A percentile compares a stretch with the other conserved stretches of the same genome.
phyloP scores from a whole-genome alignment of 202 grass and related monocot species.

The Saccharum hybrid region DNA sequence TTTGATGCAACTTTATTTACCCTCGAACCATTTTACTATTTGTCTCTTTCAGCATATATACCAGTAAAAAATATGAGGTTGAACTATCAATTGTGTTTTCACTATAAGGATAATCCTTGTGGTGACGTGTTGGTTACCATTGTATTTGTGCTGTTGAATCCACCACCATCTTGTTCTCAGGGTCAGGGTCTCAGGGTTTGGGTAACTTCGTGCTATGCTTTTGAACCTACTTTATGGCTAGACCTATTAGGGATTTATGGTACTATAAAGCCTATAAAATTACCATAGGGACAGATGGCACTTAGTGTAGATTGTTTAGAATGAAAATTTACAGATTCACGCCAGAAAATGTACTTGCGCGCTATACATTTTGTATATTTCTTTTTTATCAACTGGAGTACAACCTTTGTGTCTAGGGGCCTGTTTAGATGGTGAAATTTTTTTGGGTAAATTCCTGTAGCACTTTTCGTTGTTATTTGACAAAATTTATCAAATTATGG shows the following conservation, averaged over 20 bases:
- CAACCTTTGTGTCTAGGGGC: not conserved
- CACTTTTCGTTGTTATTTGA: too few species aligned
- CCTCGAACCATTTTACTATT: not conserved
- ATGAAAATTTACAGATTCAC: conserved; percentile 5
- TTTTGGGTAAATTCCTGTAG: too few species aligned
- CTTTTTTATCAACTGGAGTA: conserved; percentile 16
- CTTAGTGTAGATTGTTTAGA: conserved; percentile 3
- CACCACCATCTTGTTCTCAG: conserved; percentile 1
- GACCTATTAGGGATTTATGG: not conserved
- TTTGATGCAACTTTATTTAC: conserved; percentile 34
- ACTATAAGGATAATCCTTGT: not conserved
- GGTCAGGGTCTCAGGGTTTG: not conserved
- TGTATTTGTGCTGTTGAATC: not conserved
- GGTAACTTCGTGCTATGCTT: not conserved
- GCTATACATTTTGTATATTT: not conserved
- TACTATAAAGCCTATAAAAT: conserved; percentile 15
- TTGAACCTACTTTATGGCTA: conserved; percentile 4
- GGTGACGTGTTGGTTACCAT: not conserved
- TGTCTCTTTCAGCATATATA: not conserved
- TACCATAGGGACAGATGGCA: not conserved
- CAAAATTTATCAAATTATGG: too few species aligned
- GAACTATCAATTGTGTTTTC: conserved; percentile 21
- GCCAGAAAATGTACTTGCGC: not conserved
- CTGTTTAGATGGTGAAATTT: too few species aligned
- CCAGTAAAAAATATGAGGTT: not conserved